Conservation (phyloP, 2,329 filamentous ascomycete species). For the Drechslerella dactyloides region DNA sequence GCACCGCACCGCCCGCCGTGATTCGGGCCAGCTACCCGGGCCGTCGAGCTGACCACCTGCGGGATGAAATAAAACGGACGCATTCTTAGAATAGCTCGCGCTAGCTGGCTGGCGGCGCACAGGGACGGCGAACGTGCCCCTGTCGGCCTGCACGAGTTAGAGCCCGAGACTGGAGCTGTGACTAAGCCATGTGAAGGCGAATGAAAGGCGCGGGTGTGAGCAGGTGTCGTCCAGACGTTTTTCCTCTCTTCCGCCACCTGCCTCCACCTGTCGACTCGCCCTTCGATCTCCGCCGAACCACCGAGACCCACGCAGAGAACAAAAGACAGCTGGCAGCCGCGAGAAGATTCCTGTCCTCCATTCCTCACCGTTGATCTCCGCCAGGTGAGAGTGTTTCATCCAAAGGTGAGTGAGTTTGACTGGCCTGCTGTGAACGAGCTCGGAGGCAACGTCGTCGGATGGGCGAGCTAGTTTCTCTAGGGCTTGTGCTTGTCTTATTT, state of each 20-base stretch:
- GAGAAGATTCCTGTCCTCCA: constrained; percentile 31
- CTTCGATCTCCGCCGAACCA: constrained; percentile 24
- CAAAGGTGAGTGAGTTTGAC: constrained; percentile 21
- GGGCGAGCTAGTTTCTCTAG: background rate
- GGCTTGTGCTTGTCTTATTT: background rate
- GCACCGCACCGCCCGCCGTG: too few species aligned
- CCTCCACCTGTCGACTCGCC: background rate
- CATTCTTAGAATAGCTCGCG: background rate
- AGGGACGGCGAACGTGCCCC: constrained; percentile 13
- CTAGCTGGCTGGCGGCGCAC: constrained; percentile 21
- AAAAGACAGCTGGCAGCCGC: constrained; percentile 20
- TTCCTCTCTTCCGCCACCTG: constrained; percentile 5
- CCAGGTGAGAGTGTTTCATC: too few species aligned
- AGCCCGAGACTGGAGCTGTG: constrained; percentile 21
- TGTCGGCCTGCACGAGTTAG: constrained; percentile 13
- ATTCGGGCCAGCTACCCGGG: too few species aligned
- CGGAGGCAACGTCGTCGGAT: too few species aligned
- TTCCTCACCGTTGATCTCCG: background rate
- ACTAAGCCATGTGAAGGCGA: constrained; percentile 51
- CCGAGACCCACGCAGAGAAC: constrained; percentile 22
- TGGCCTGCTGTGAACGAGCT: too few species aligned
- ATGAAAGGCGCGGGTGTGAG: constrained; percentile 16
- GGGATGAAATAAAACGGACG: too few species aligned
- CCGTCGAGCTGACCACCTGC: too few species aligned
- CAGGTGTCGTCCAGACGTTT: constrained; percentile 15